These are phyloP conservation scores for Phaeotremella fagi DNA, from an alignment of 768 basidiomycete genomes.

Conservation along the genomic window DNA sequence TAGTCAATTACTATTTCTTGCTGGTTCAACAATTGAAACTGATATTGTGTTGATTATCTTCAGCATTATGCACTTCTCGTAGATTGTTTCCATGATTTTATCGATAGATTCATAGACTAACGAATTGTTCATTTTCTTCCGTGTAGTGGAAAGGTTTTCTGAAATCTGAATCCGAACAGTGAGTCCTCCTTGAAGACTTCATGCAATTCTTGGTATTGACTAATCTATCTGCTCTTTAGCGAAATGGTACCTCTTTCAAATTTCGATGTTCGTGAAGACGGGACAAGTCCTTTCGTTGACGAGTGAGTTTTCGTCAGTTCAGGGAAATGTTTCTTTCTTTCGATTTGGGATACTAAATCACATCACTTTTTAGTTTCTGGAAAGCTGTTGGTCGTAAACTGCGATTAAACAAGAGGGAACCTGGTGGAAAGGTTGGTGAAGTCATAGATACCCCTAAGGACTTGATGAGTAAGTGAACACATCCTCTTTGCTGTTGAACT, in stretches of 20 bases:
- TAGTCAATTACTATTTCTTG: conserved; percentile 4
- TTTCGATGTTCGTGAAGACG: conserved; percentile 6
- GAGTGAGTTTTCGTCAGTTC: conserved; percentile 4
- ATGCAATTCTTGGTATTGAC: too few species aligned
- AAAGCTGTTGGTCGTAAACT: conserved; percentile 2
- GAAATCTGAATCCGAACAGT: conserved; percentile 26
- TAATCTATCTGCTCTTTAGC: too few species aligned
- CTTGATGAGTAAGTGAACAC: conserved; percentile 11
- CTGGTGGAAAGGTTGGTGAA: conserved; percentile 13
- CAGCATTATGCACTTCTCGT: too few species aligned
- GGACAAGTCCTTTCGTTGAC: not conserved
- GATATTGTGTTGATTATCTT: too few species aligned
- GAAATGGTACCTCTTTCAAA: not conserved
- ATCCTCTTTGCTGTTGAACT: not conserved
- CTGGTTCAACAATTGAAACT: too few species aligned
- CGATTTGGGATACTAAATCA: not conserved
- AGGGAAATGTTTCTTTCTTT: not conserved
- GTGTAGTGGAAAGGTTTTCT: conserved; percentile 32
- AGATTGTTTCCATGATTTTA: too few species aligned
- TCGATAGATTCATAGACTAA: conserved; percentile 13
- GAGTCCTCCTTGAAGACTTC: not conserved
- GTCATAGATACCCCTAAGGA: conserved; percentile 12
- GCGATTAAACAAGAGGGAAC: conserved; percentile 9
- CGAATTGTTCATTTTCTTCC: not conserved
- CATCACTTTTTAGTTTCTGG: conserved; percentile 24